A percentile compares a stretch with the other conserved stretches of the same genome.
phyloP scores from a whole-genome alignment of 2,329 filamentous ascomycete species.

The Harringtonia lauricola region DNA sequence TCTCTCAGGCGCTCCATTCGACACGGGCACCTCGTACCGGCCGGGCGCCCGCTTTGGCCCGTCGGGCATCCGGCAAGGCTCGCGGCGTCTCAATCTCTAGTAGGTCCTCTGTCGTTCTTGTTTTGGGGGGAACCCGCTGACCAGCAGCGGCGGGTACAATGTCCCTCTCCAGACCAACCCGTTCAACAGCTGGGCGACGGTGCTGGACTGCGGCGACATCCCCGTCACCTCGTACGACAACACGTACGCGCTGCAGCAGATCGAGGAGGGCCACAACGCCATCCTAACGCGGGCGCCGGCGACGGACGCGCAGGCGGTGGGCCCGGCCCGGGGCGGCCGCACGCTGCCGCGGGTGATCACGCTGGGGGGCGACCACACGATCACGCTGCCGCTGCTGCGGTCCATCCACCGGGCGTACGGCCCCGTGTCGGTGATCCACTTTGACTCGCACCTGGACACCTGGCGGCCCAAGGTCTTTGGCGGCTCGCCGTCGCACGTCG shows the following conservation, averaged over 20 bases:
- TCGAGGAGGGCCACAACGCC: slow-evolving; percentile 72
- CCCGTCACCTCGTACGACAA: slow-evolving; percentile 85
- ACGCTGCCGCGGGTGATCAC: slow-evolving; percentile 76
- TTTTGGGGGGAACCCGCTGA: neutral
- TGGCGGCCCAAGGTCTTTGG: slow-evolving; percentile 83
- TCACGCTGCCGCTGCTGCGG: slow-evolving; percentile 46
- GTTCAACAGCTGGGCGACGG: slow-evolving; percentile 69
- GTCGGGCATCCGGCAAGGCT: slow-evolving; percentile 76
- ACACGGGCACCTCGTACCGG: slow-evolving; percentile 76
- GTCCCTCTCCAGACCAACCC: slow-evolving; percentile 71
- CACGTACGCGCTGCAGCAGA: slow-evolving; percentile 68
- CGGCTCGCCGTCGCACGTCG: slow-evolving; percentile 64
- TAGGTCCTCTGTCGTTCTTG: slow-evolving; percentile 32
- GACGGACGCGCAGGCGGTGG: slow-evolving; percentile 55
- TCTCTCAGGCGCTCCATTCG: slow-evolving; percentile 62
- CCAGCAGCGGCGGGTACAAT: slow-evolving; percentile 68
- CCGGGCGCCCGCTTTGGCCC: slow-evolving; percentile 78
- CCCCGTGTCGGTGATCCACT: slow-evolving; percentile 50
- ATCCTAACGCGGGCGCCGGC: slow-evolving; percentile 60
- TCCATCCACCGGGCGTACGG: slow-evolving; percentile 52
- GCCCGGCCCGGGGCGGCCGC: slow-evolving; percentile 60
- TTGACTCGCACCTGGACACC: slow-evolving; percentile 56
- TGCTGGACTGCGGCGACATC: slow-evolving; percentile 76
- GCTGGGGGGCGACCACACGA: slow-evolving; percentile 54
- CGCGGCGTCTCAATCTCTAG: slow-evolving; percentile 78